Base-by-base conservation (phyloP, 2,329 filamentous ascomycete genomes). In the Seiridium unicorne region DNA sequence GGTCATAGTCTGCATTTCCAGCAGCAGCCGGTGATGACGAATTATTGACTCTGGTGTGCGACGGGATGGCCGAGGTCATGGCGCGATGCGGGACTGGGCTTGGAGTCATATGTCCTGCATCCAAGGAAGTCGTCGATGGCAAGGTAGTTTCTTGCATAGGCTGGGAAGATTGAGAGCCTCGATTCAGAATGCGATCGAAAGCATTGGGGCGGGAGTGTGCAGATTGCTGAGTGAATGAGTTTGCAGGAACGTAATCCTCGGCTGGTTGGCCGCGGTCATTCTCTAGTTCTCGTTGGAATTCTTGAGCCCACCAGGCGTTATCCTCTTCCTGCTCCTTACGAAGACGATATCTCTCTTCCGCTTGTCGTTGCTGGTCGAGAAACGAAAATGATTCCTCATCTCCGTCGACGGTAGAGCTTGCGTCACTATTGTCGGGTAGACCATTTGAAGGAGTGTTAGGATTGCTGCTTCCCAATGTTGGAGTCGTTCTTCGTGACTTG, bases 351-450 rank as follows among this genome's bases (percentile, higher is more conserved):
- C 71, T 73, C 57, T 71, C 66, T 44, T 72, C 73, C 40, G 76
- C 66, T 57, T 76, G 73, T 66, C 76, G 74, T 44, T 75, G 71
- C 62, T 73, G 74, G 35, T 64, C 59, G 10, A 54, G 44, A 18
- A 66, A 68, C 31, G 73, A 63, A 57, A 62, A 48, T 7, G 66
- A 57, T 10, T 67, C 65, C n/a, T 68, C 65, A 34, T 71, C 66
- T 73, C 76, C 76, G 65, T 80, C 77, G 58, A 79, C 77, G 42
- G 78, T 58, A 26, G 73, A 69, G 48, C 57, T n/a, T 26, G 47
- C 13, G 18, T 68, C 62, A 57, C 32, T 34, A 18, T 55, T 31
- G n/a, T 53, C 18, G 35, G 66, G 59, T 57, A 31, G 26, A 18
- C 55, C 55, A 18, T 58, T 13, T 18, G 13, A 42, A 5, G 34